Evolutionary conservation across 176 grass and related monocot species (phyloP).

Genomic region (Aechmea fasciata): DNA sequence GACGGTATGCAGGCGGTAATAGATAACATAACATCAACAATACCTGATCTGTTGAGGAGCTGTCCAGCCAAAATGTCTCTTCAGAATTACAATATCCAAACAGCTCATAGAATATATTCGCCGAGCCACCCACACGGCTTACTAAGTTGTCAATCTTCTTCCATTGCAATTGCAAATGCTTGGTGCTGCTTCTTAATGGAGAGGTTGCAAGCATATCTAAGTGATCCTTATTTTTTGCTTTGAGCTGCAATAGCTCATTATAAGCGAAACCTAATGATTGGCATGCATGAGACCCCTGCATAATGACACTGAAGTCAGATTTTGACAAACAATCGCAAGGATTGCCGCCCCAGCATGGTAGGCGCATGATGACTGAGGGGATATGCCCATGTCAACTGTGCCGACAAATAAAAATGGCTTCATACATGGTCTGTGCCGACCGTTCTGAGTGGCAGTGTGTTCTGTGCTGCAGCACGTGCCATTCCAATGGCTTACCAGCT

Average conservation of each 20-base stretch:
- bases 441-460: neutral
- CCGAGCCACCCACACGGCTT: slow-evolving; percentile 26
- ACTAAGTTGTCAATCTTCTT: slow-evolving; percentile 66
- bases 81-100: slow-evolving; percentile 51
- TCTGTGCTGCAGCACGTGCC: neutral
- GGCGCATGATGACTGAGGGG: no score
- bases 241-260: slow-evolving; percentile 19
- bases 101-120: slow-evolving; percentile 58
- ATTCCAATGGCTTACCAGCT: neutral
- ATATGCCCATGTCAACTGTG: no score
- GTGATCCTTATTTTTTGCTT: slow-evolving; percentile 16
- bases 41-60: slow-evolving; percentile 91
- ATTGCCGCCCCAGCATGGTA: no score
- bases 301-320: slow-evolving; percentile 29
- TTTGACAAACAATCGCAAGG: neutral
- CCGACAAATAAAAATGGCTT: neutral
- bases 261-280: slow-evolving; percentile 15
- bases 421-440: neutral
- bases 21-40: slow-evolving; percentile 12
- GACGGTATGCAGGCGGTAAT: slow-evolving; percentile 1
- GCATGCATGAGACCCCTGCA: slow-evolving; percentile 55
- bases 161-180: slow-evolving; percentile 55
- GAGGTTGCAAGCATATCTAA: slow-evolving; percentile 13
- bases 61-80: slow-evolving; percentile 97
- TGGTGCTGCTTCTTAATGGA: slow-evolving; percentile 21